Evolutionary conservation across 106 monocot species (phyloP).

Genomic region (Cymbidium sinense): DNA sequence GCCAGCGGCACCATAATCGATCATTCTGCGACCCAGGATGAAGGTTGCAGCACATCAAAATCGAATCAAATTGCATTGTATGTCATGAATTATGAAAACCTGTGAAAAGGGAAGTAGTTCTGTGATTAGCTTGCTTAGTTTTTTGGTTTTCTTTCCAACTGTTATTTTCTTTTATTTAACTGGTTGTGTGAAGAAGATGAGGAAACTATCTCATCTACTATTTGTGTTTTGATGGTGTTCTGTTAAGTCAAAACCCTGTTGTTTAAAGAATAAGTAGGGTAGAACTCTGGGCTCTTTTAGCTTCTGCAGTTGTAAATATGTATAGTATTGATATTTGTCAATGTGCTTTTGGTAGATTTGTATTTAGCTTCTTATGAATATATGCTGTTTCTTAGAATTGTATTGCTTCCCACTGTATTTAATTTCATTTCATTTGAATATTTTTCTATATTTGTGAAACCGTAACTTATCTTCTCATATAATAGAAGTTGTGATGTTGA

Average conservation of each 20-base stretch:
- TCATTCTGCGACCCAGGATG: neutral
- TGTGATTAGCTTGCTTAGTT: too few species aligned
- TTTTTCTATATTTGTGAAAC: too few species aligned
- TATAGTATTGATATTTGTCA: neutral
- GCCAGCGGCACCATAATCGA: slow-evolving; percentile 3
- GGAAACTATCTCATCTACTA: neutral
- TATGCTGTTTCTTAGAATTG: too few species aligned
- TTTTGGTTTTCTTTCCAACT: too few species aligned
- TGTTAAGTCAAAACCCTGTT: neutral
- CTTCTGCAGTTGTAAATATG: neutral
- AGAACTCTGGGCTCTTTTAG: neutral
- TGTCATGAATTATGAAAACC: too few species aligned
- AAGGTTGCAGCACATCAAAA: slow-evolving; percentile 5
- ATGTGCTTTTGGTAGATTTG: neutral
- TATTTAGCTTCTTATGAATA: neutral
- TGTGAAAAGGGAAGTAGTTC: too few species aligned
- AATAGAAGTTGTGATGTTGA: too few species aligned
- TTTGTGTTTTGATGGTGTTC: neutral
- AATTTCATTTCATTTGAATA: too few species aligned
- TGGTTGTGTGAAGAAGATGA: neutral
- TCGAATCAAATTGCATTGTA: neutral
- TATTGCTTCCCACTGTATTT: too few species aligned
- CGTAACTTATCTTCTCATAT: too few species aligned
- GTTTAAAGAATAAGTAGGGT: slow-evolving; percentile 3
- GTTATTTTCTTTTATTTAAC: too few species aligned